phyloP scores from a whole-genome alignment of 805 yeast genomes.

The Hanseniaspora vineae region DNA sequence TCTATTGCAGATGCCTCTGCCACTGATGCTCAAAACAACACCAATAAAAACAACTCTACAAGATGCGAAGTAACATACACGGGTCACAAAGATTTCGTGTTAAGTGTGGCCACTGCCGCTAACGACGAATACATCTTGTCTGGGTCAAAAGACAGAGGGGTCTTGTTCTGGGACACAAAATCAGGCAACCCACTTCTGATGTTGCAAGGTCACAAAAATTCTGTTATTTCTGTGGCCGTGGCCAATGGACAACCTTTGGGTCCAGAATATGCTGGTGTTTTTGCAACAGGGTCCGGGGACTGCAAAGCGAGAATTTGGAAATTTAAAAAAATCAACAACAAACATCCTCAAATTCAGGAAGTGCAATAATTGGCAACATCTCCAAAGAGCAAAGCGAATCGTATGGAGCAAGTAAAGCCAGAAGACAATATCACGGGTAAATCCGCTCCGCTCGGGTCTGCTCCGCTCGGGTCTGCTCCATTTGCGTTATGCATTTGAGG shows the following conservation, averaged over 20 bases:
- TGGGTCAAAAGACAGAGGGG: constrained; percentile 95
- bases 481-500: no score
- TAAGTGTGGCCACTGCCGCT: constrained; percentile 88
- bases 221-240: constrained; percentile 89
- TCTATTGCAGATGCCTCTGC: constrained; percentile 19
- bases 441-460: no score
- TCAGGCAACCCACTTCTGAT: constrained; percentile 86
- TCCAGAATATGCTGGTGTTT: constrained; percentile 51
- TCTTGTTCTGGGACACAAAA: constrained; percentile 88
- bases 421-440: no score
- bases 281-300: constrained; percentile 97
- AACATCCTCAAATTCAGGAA: neutral
- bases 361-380: neutral
- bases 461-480: no score
- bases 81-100: constrained; percentile 93
- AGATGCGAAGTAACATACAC: constrained; percentile 82
- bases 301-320: constrained; percentile 96
- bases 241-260: constrained; percentile 62
- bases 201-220: constrained; percentile 94
- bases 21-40: constrained; percentile 28
- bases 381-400: no score
- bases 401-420: no score
- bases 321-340: constrained; percentile 31
- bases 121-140: constrained; percentile 83
- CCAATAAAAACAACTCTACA: constrained; percentile 26